phyloP scores from a whole-genome alignment of 495 filamentous ascomycete genomes.

The Bryoglossum gracile region DNA sequence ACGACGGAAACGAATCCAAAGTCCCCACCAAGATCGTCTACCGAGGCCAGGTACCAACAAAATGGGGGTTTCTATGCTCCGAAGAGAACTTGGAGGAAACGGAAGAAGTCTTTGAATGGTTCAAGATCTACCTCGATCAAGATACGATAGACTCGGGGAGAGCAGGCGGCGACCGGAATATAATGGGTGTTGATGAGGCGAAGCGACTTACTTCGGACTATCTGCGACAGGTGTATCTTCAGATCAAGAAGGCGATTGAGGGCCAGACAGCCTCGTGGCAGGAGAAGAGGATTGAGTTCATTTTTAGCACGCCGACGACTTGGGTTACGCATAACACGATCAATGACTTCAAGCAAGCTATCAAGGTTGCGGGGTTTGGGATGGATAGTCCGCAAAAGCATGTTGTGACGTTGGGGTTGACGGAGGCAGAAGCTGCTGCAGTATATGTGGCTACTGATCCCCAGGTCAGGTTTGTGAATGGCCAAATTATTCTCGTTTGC shows the following conservation, averaged over 20 bases:
- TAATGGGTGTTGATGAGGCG: background rate
- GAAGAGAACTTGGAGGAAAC: constrained; percentile 27
- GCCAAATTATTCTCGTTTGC: no score
- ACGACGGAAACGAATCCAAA: no score
- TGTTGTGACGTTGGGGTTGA: constrained; percentile 50
- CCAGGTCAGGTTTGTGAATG: no score
- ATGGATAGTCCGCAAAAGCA: constrained; percentile 35
- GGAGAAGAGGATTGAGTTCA: constrained; percentile 48
- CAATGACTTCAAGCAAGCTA: constrained; percentile 45
- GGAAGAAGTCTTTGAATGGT: constrained; percentile 34
- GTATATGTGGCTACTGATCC: no score
- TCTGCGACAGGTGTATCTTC: constrained; percentile 31
- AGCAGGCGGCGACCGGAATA: background rate
- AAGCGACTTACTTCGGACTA: no score
- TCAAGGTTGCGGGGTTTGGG: constrained; percentile 45
- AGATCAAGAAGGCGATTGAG: constrained; percentile 29
- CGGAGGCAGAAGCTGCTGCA: constrained; percentile 63
- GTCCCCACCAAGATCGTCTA: constrained; percentile 37
- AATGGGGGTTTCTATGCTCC: constrained; percentile 33
- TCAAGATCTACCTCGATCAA: constrained; percentile 36
- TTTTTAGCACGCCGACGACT: constrained; percentile 62
- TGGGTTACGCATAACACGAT: constrained; percentile 54
- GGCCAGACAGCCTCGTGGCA: constrained; percentile 37
- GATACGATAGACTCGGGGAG: constrained; percentile 18
- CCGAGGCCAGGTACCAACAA: no score